Evolutionary conservation across 2,329 filamentous ascomycete genomes (phyloP).

Genomic region (Paramyrothecium roridum): DNA sequence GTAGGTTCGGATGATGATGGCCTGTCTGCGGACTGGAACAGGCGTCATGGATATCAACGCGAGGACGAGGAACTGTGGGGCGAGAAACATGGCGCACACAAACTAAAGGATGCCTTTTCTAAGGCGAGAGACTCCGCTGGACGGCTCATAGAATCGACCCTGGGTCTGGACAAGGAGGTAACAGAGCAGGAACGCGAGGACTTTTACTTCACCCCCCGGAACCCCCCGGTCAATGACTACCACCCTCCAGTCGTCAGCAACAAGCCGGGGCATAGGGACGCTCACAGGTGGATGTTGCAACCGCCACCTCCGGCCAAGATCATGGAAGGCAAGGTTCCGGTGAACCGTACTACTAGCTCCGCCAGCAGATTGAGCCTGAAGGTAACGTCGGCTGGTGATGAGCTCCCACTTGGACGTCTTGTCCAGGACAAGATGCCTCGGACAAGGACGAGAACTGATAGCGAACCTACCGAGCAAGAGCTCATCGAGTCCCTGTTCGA

Average conservation of each 20-base stretch:
- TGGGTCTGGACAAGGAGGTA: conserved; percentile 49
- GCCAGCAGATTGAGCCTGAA: conserved; percentile 47
- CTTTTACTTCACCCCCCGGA: conserved; percentile 58
- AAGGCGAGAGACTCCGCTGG: conserved; percentile 56
- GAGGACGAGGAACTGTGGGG: conserved; percentile 90
- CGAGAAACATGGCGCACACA: conserved; percentile 49
- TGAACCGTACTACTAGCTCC: conserved; percentile 59
- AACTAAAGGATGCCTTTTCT: conserved; percentile 55
- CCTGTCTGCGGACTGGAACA: conserved; percentile 62
- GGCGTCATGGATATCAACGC: conserved; percentile 70
- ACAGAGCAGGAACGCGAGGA: conserved; percentile 52
- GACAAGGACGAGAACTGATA: conserved; percentile 37
- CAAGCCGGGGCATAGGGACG: conserved; percentile 64
- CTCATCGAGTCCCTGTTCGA: conserved; percentile 40
- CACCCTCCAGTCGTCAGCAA: conserved; percentile 82
- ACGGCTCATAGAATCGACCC: conserved; percentile 48
- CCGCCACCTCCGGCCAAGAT: conserved; percentile 85
- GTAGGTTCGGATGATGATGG: conserved; percentile 33
- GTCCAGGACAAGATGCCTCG: conserved; percentile 43
- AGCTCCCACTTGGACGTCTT: conserved; percentile 37
- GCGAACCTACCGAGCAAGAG: conserved; percentile 37
- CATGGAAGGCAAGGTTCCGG: conserved; percentile 82
- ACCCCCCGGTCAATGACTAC: conserved; percentile 79
- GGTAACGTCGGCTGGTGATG: conserved; percentile 37
- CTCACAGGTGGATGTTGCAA: conserved; percentile 87